Conservation (phyloP, 805 yeast genomes). For the Ogataea pignaliae region DNA sequence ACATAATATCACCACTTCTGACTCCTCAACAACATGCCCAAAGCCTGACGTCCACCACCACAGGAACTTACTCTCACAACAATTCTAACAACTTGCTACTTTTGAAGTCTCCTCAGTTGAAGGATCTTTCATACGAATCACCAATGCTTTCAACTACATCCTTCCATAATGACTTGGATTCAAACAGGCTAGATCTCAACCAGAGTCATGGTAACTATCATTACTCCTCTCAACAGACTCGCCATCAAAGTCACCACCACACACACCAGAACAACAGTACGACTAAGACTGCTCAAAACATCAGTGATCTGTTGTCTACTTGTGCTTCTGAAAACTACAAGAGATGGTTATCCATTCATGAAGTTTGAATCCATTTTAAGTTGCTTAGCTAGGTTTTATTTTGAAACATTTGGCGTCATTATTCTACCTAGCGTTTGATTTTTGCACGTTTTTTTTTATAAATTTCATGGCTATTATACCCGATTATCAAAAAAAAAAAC, state of each 20-base stretch:
- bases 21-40: slow-evolving; percentile 22
- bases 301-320: slow-evolving; percentile 25
- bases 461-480: no score
- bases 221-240: background rate
- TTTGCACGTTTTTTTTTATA: no score
- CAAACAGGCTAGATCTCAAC: slow-evolving; percentile 29
- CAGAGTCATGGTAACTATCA: slow-evolving; percentile 1
- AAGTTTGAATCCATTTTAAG: background rate
- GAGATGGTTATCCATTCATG: slow-evolving; percentile 28
- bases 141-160: slow-evolving; percentile 24
- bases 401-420: background rate
- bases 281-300: slow-evolving; percentile 19
- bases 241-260: background rate
- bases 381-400: background rate
- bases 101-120: slow-evolving; percentile 21
- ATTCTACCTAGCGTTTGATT: background rate
- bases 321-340: slow-evolving; percentile 30
- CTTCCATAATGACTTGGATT: slow-evolving; percentile 24
- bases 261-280: background rate
- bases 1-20: slow-evolving; percentile 27
- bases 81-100: background rate
- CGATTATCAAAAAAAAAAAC: background rate
- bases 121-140: slow-evolving; percentile 28
- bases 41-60: background rate
- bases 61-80: background rate